Evolutionary conservation across 2,329 filamentous ascomycete genomes (phyloP).

Genomic region (Trichoderma guizhouense): DNA sequence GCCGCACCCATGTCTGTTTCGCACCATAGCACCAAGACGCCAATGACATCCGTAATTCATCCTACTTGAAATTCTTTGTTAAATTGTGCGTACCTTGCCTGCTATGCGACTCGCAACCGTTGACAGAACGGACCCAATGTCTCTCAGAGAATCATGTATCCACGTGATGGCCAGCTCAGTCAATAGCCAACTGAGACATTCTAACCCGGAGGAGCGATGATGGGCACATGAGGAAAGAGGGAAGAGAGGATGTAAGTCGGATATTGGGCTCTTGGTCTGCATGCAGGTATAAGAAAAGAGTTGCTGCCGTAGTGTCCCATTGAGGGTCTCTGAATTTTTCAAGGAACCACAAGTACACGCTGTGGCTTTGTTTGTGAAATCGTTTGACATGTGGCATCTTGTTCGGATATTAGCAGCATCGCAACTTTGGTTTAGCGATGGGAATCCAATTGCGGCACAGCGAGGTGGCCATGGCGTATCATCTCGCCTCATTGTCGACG

Average conservation of each 20-base stretch:
- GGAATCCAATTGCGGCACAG: neutral
- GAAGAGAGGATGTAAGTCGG: neutral
- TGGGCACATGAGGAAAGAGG: neutral
- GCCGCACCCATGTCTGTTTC: too few relatives aligned
- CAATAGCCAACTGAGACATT: neutral
- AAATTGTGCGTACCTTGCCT: neutral
- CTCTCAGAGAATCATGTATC: neutral
- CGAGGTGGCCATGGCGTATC: constrained; percentile 10
- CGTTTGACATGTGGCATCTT: constrained; percentile 17
- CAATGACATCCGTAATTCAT: neutral
- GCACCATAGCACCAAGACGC: too few relatives aligned
- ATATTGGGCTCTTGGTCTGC: neutral
- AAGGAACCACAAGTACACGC: neutral
- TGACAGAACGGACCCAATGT: neutral
- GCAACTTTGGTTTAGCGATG: constrained; percentile 19
- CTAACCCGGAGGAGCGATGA: neutral
- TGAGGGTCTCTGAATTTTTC: neutral
- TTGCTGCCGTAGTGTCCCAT: neutral
- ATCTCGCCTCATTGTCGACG: constrained; percentile 12
- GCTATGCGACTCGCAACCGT: neutral
- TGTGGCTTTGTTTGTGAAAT: neutral
- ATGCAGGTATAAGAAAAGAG: neutral
- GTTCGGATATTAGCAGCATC: neutral
- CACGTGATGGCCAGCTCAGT: neutral
- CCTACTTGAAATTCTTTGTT: neutral